Evolutionary conservation across 164 flowering plant species (phyloP).

Genomic region (Euptelea pleiosperma): DNA sequence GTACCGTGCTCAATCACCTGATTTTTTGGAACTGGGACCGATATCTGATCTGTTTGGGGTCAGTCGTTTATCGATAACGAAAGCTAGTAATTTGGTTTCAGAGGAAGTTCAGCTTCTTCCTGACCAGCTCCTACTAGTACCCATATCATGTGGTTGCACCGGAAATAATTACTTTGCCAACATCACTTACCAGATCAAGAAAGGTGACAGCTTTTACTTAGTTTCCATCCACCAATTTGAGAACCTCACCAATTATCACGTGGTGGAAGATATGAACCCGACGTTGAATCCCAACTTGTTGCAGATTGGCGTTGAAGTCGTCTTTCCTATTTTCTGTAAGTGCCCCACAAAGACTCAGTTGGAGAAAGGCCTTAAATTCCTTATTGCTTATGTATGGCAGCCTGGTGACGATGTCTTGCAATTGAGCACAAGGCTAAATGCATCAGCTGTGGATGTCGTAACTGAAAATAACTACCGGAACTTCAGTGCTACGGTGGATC

Average conservation of each 20-base stretch:
- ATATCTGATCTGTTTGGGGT: slow-evolving; percentile 49
- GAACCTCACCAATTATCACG: slow-evolving; percentile 49
- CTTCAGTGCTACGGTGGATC: slow-evolving; percentile 18
- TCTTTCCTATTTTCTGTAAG: slow-evolving; percentile 57
- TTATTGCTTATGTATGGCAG: slow-evolving; percentile 58
- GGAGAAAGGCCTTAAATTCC: slow-evolving; percentile 28
- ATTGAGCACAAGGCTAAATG: slow-evolving; percentile 27
- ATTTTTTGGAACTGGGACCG: slow-evolving; percentile 15
- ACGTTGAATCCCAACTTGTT: slow-evolving; percentile 29
- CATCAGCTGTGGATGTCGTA: slow-evolving; percentile 19
- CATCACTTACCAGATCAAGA: slow-evolving; percentile 44
- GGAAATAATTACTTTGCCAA: slow-evolving; percentile 43
- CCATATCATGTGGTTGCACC: slow-evolving; percentile 53
- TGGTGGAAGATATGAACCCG: slow-evolving; percentile 52
- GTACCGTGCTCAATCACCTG: slow-evolving; percentile 49
- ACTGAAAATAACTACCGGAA: slow-evolving; percentile 27
- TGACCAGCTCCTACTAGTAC: slow-evolving; percentile 52
- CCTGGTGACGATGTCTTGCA: slow-evolving; percentile 26
- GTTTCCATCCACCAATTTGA: slow-evolving; percentile 41
- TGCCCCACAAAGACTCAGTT: slow-evolving; percentile 39
- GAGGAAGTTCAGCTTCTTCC: slow-evolving; percentile 35
- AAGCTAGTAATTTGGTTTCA: slow-evolving; percentile 40
- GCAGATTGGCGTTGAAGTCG: slow-evolving; percentile 38
- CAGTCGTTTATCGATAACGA: slow-evolving; percentile 32
- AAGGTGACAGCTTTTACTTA: slow-evolving; percentile 46